Evolutionary conservation across 805 yeast species (phyloP).

Genomic region (Maudiozyma bulderi): DNA sequence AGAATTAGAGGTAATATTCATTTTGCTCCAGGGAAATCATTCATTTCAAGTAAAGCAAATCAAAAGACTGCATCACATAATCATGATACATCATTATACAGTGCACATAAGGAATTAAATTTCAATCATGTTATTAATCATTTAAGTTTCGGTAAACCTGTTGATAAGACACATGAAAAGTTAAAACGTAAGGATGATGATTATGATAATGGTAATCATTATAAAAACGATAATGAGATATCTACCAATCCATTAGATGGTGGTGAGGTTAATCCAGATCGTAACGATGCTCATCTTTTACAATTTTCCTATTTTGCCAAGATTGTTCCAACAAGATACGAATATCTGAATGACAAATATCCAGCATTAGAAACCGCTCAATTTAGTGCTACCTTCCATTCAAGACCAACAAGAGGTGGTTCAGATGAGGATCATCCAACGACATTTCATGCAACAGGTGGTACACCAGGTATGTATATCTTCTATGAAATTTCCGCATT

Average conservation of each 20-base stretch:
- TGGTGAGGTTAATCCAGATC: slow-evolving; percentile 24
- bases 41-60: slow-evolving; percentile 33
- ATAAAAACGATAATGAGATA: slow-evolving; percentile 9
- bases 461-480: slow-evolving; percentile 82
- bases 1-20: slow-evolving; percentile 86
- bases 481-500: slow-evolving; percentile 87
- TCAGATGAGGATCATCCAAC: slow-evolving; percentile 85
- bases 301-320: slow-evolving; percentile 72
- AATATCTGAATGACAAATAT: slow-evolving; percentile 39
- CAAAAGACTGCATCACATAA: slow-evolving; percentile 40
- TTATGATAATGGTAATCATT: background rate
- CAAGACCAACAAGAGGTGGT: slow-evolving; percentile 78
- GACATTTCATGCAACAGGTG: slow-evolving; percentile 74
- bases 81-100: slow-evolving; percentile 76
- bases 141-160: slow-evolving; percentile 60
- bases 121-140: slow-evolving; percentile 74
- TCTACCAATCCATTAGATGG: slow-evolving; percentile 62
- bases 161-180: slow-evolving; percentile 3
- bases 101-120: slow-evolving; percentile 49
- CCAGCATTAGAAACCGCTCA: slow-evolving; percentile 66
- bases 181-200: background rate
- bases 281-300: slow-evolving; percentile 43
- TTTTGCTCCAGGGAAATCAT: slow-evolving; percentile 90
- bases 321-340: slow-evolving; percentile 84
- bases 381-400: slow-evolving; percentile 80